Percentiles rank a stretch among this genome's conserved stretches.
Evolutionary conservation across 2,329 filamentous ascomycete species (phyloP).

Genomic region (Cytospora mali): DNA sequence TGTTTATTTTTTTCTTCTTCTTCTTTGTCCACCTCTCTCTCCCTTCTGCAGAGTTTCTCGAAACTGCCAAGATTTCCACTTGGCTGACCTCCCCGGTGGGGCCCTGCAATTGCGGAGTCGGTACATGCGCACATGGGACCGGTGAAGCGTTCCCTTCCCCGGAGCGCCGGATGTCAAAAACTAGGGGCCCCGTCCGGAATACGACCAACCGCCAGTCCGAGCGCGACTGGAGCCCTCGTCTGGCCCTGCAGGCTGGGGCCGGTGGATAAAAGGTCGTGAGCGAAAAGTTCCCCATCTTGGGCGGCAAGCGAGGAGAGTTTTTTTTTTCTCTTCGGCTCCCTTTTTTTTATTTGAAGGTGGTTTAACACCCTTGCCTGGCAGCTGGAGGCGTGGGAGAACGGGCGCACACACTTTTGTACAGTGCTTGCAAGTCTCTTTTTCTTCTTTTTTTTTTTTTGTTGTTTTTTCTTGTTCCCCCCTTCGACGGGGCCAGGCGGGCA

Average conservation of each 20-base stretch:
- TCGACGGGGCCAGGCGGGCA: too few species aligned
- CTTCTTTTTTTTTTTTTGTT: too few species aligned
- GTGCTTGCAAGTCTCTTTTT: slow-evolving; percentile 9
- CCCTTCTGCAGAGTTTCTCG: slow-evolving; percentile 12
- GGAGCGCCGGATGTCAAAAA: slow-evolving; percentile 17
- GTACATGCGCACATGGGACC: slow-evolving; percentile 1
- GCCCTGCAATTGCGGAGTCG: slow-evolving; percentile 11
- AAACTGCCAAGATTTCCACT: slow-evolving; percentile 14
- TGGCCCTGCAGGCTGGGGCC: slow-evolving; percentile 9
- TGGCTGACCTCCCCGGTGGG: slow-evolving; percentile 4
- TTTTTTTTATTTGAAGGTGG: neutral
- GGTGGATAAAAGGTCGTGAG: slow-evolving; percentile 20
- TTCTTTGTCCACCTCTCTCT: slow-evolving; percentile 8
- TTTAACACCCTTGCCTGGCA: neutral
- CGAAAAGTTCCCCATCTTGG: slow-evolving; percentile 14
- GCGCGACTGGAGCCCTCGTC: slow-evolving; percentile 9
- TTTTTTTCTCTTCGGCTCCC: slow-evolving; percentile 22
- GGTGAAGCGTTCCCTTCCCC: slow-evolving; percentile 14
- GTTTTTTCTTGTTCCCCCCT: too few species aligned
- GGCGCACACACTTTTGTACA: slow-evolving; percentile 2
- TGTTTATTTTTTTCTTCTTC: neutral
- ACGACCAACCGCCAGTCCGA: slow-evolving; percentile 10
- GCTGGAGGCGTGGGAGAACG: neutral
- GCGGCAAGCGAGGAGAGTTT: slow-evolving; percentile 16
- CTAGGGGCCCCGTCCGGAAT: slow-evolving; percentile 16